Conservation (phyloP, 2,329 filamentous ascomycete genomes). For the Seiridium unicorne region DNA sequence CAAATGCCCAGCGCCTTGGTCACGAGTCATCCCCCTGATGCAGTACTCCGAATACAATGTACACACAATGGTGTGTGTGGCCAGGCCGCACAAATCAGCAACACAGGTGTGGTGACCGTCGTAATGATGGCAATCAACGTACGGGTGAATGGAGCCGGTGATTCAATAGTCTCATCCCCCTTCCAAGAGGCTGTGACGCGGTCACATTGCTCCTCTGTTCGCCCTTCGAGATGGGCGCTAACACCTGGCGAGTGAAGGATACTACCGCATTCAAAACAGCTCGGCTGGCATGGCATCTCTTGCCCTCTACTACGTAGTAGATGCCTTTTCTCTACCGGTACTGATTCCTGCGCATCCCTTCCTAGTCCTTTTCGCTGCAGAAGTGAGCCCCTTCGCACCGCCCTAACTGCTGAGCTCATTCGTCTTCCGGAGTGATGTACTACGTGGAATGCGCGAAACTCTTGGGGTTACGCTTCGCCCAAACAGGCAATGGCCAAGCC, state of each 20-base stretch:
- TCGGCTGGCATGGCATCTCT: neutral
- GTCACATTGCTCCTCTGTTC: neutral
- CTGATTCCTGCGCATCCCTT: neutral
- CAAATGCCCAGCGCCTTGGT: no score
- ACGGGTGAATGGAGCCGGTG: constrained; percentile 1
- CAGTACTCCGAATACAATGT: neutral
- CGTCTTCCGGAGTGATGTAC: no score
- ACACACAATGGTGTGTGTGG: neutral
- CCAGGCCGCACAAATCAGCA: neutral
- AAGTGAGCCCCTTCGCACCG: neutral
- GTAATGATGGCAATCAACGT: constrained; percentile 1
- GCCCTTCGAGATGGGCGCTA: no score
- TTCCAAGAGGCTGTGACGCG: neutral
- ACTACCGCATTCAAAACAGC: no score
- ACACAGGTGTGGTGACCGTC: neutral
- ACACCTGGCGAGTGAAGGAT: no score
- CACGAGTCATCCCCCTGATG: neutral
- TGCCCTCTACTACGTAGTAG: no score
- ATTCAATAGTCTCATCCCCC: neutral
- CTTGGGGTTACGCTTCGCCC: no score
- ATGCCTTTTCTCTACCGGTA: no score
- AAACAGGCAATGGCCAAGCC: no score
- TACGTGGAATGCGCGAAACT: no score
- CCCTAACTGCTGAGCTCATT: no score
- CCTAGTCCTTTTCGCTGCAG: neutral